Evolutionary conservation across 2,329 filamentous ascomycete genomes (phyloP).

Genomic region (Colletotrichum lupini): DNA sequence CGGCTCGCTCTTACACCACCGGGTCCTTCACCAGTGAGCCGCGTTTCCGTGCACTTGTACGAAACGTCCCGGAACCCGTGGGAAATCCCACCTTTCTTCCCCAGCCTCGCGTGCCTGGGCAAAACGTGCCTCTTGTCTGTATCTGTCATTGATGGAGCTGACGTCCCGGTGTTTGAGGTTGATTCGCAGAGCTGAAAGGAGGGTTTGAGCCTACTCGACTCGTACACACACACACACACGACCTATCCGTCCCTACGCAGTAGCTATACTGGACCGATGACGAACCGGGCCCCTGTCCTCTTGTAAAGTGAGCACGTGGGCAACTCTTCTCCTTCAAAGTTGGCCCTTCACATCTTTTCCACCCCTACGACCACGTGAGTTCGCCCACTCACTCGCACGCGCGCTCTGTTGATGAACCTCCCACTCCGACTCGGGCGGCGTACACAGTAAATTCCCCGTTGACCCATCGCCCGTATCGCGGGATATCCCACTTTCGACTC

Average conservation of each 20-base stretch:
- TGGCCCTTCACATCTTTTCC: neutral
- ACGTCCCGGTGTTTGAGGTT: neutral
- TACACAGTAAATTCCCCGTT: too few species aligned
- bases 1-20: too few species aligned
- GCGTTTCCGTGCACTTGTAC: neutral
- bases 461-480: neutral
- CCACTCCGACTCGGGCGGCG: neutral
- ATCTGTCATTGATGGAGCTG: neutral
- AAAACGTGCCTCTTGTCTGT: conserved; percentile 3
- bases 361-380: too few species aligned
- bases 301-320: conserved; percentile 29
- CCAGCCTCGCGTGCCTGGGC: neutral
- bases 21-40: neutral
- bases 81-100: neutral
- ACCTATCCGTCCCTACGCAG: neutral
- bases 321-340: neutral
- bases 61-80: neutral
- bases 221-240: neutral
- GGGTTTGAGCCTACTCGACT: neutral
- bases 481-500: neutral
- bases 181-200: neutral
- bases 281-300: conserved; percentile 4
- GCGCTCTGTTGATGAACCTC: neutral
- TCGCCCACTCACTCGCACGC: neutral
- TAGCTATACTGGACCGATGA: neutral